Percentiles rank a stretch among this genome's conserved stretches.
These are phyloP conservation scores for Penicillium antarcticum DNA, from an alignment of 495 filamentous ascomycete genomes.

Conservation along the genomic window DNA sequence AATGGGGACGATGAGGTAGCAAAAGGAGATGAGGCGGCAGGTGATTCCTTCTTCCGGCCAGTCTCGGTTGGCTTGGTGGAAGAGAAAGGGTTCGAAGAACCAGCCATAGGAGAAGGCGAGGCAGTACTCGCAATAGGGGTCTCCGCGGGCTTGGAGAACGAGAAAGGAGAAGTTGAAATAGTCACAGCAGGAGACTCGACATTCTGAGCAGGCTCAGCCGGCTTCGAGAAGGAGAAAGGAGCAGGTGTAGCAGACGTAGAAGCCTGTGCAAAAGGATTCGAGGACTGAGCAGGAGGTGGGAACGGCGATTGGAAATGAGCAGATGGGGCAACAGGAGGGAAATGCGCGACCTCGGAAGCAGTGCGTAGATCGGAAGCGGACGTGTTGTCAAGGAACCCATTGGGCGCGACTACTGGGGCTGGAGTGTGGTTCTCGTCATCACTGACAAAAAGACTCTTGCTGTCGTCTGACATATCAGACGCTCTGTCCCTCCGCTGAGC, in stretches of 20 bases:
- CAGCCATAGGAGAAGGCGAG: no score
- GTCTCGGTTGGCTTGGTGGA: constrained; percentile 1
- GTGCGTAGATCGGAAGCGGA: not conserved
- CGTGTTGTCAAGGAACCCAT: not conserved
- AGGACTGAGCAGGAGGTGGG: not conserved
- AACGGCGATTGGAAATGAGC: constrained; percentile 2
- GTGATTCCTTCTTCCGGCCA: not conserved
- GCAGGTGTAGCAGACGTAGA: constrained; percentile 4
- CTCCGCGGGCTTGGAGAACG: constrained; percentile 3
- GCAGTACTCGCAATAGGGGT: not conserved
- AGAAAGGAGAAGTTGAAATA: constrained; percentile 1
- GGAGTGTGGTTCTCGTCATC: constrained; percentile 33
- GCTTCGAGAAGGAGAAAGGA: constrained; percentile 13
- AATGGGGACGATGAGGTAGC: constrained; percentile 10
- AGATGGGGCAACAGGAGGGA: not conserved
- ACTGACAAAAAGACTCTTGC: constrained; percentile 41
- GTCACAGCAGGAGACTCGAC: not conserved
- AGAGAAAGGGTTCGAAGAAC: not conserved
- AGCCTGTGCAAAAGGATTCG: not conserved
- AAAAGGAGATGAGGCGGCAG: not conserved
- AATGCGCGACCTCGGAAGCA: not conserved
- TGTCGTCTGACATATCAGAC: constrained; percentile 1
- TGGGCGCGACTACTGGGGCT: constrained; percentile 9
- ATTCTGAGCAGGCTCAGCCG: constrained; percentile 3
- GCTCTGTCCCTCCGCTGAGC: constrained; percentile 11